These are phyloP conservation scores for Penicillium pulvis DNA, from an alignment of 495 filamentous ascomycete species.

Conservation along the genomic window DNA sequence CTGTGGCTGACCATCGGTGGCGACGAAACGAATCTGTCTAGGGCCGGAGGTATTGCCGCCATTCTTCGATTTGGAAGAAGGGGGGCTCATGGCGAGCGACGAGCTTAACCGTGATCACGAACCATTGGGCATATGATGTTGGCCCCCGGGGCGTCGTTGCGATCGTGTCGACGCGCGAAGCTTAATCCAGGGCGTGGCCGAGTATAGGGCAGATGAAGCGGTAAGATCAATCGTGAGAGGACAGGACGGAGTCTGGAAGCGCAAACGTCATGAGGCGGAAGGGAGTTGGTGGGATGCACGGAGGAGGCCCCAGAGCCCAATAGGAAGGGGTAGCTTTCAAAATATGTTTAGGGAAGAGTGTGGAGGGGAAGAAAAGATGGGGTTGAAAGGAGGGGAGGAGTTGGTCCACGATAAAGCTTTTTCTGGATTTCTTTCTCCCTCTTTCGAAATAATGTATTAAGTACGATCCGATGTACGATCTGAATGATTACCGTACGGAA, in stretches of 20 bases:
- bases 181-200: conserved; percentile 8
- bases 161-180: conserved; percentile 9
- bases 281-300: conserved; percentile 5
- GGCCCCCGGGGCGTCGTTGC: neutral
- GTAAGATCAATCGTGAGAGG: conserved; percentile 19
- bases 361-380: conserved; percentile 1
- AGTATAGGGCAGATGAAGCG: conserved; percentile 18
- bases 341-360: conserved; percentile 1
- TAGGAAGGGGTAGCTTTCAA: conserved; percentile 17
- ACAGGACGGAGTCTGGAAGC: conserved; percentile 12
- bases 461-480: neutral
- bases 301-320: conserved; percentile 23
- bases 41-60: conserved; percentile 39
- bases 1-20: conserved; percentile 78
- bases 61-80: conserved; percentile 47
- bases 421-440: neutral
- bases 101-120: conserved; percentile 40
- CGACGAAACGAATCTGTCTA: conserved; percentile 72
- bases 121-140: conserved; percentile 37
- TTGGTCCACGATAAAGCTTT: neutral
- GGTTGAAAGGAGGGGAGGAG: conserved; percentile 7
- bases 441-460: neutral
- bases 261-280: conserved; percentile 8
- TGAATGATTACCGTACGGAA: neutral
- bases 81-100: conserved; percentile 50